A percentile compares a stretch with the other conserved stretches of the same genome.
phyloP scores from a whole-genome alignment of 768 basidiomycete species.

The Xanthoconium purpureum region DNA sequence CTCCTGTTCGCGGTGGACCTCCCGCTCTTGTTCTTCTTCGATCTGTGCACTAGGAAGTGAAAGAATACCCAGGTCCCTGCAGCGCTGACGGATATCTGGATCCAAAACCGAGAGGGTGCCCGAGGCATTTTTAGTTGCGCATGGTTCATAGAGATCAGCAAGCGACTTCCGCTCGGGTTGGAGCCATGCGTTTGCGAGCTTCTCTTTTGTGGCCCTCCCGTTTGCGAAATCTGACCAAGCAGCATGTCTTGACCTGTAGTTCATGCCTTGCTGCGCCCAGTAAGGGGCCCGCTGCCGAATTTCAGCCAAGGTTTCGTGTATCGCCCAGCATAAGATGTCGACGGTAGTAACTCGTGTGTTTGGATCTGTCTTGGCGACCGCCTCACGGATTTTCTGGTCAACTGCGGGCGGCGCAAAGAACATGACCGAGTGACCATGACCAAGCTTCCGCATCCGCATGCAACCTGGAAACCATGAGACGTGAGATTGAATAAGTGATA shows the following conservation, averaged over 20 bases:
- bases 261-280: constrained; percentile 24
- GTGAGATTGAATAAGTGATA: background rate
- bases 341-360: constrained; percentile 1
- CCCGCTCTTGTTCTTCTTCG: constrained; percentile 45
- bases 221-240: constrained; percentile 12
- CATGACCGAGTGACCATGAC: constrained; percentile 42
- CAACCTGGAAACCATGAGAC: constrained; percentile 34
- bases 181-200: background rate
- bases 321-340: constrained; percentile 31
- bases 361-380: constrained; percentile 6
- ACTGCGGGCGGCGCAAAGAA: constrained; percentile 44
- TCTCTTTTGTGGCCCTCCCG: background rate
- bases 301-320: background rate
- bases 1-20: constrained; percentile 42
- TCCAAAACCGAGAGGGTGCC: background rate
- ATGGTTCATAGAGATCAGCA: constrained; percentile 28
- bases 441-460: constrained; percentile 49
- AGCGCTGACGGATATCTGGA: constrained; percentile 4
- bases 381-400: constrained; percentile 33
- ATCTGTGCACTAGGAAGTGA: constrained; percentile 16
- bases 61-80: constrained; percentile 10
- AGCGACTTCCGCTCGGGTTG: constrained; percentile 22
- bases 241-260: background rate
- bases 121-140: background rate
- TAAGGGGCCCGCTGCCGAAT: constrained; percentile 14